phyloP scores from a whole-genome alignment of 2,329 filamentous ascomycete species.

The Nemania sp. region DNA sequence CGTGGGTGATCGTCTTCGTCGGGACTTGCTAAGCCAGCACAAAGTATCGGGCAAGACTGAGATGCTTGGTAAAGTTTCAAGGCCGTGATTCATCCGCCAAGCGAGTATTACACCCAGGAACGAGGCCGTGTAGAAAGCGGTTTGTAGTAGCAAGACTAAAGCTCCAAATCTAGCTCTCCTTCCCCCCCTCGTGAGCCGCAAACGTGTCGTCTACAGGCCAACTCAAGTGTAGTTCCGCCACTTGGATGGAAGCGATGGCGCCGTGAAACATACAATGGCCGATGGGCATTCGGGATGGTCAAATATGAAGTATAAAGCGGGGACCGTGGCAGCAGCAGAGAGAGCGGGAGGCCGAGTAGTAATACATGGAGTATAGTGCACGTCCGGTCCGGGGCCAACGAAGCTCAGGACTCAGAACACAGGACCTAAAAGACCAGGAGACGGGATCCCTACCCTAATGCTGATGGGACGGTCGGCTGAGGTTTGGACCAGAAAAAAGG shows the following conservation, averaged over 20 bases:
- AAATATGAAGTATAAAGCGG: conserved; percentile 30
- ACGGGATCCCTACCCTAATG: conserved; percentile 12
- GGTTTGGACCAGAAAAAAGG: conserved; percentile 6
- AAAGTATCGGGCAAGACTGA: background rate
- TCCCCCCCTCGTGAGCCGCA: background rate
- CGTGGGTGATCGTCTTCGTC: background rate
- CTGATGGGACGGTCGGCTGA: conserved; percentile 8
- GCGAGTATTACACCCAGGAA: too few species aligned
- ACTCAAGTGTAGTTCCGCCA: conserved; percentile 20
- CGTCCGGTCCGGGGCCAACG: conserved; percentile 15
- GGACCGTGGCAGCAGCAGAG: conserved; percentile 12
- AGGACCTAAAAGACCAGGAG: conserved; percentile 12
- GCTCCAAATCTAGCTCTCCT: background rate
- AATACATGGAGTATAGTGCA: conserved; percentile 21
- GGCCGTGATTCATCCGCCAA: background rate
- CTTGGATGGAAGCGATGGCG: conserved; percentile 18
- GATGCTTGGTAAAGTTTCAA: background rate
- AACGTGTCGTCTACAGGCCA: conserved; percentile 17
- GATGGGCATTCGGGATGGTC: conserved; percentile 22
- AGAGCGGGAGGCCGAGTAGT: conserved; percentile 14
- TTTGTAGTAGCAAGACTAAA: too few species aligned
- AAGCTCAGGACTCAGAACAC: conserved; percentile 7
- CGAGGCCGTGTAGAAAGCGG: too few species aligned
- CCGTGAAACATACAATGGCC: conserved; percentile 20
- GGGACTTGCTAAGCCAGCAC: background rate